phyloP scores from a whole-genome alignment of 257 asterid genomes.

The Nicotiana knightiana region DNA sequence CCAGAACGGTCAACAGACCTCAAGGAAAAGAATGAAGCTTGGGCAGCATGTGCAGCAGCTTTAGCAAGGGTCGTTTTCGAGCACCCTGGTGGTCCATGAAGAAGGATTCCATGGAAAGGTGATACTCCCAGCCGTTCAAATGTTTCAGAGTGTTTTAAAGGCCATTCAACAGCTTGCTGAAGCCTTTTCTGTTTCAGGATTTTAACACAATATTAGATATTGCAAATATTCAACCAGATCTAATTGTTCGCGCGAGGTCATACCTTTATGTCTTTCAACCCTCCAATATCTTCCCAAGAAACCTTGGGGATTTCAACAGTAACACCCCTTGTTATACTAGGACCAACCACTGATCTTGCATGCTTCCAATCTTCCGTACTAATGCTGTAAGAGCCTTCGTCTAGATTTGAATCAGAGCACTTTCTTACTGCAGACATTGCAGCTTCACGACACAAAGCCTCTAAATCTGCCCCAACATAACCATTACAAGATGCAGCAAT shows the following conservation, averaged over 20 bases:
- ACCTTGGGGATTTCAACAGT: constrained; percentile 84
- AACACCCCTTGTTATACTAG: constrained; percentile 92
- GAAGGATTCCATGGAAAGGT: constrained; percentile 84
- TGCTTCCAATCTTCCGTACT: constrained; percentile 64
- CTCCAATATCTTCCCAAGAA: constrained; percentile 96
- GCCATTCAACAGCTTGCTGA: constrained; percentile 99
- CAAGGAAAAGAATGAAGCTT: constrained; percentile 92
- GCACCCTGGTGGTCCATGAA: constrained; percentile 99
- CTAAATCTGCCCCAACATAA: constrained; percentile 93
- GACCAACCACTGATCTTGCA: constrained; percentile 80
- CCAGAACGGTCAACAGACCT: constrained; percentile 38
- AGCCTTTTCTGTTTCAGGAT: constrained; percentile 76
- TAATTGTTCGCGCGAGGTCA: constrained; percentile 6
- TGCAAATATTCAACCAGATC: constrained; percentile 10
- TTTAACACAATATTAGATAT: constrained; percentile 7
- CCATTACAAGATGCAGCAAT: constrained; percentile 93
- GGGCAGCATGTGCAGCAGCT: constrained; percentile 95
- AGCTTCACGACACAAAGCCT: constrained; percentile 95
- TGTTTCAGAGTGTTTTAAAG: constrained; percentile 63
- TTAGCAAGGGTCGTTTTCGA: constrained; percentile 95
- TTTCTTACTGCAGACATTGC: constrained; percentile 48
- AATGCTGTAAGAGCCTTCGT: constrained; percentile 21
- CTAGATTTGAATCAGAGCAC: constrained; percentile 29
- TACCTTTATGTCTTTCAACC: constrained; percentile 79
- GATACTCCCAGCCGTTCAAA: constrained; percentile 73